phyloP scores from a whole-genome alignment of 108 stramenopile species.

The Nitzschia sp. region DNA sequence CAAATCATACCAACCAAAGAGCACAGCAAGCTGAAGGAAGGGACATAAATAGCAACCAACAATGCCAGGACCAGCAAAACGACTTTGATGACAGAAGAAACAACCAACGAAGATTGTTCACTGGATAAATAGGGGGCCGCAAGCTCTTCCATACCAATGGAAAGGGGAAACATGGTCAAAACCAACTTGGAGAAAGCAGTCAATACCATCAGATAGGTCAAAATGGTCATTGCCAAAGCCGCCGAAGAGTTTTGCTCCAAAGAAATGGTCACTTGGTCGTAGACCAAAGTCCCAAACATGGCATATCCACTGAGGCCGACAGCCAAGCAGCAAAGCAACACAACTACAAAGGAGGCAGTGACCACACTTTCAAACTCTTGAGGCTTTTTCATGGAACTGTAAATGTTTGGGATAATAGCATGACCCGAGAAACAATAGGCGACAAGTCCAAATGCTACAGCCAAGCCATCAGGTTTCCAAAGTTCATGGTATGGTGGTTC shows the following conservation, averaged over 20 bases:
- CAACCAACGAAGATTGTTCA: conserved; percentile 52
- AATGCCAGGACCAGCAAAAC: conserved; percentile 53
- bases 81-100: conserved; percentile 57
- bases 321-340: conserved; percentile 50
- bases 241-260: conserved; percentile 53
- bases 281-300: conserved; percentile 75
- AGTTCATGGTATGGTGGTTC: conserved; percentile 37
- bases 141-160: conserved; percentile 82
- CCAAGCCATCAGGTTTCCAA: conserved; percentile 45
- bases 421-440: conserved; percentile 81
- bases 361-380: conserved; percentile 75
- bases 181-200: conserved; percentile 78
- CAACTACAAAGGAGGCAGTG: conserved; percentile 55
- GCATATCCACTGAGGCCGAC: conserved; percentile 71
- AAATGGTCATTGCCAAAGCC: conserved; percentile 49
- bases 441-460: conserved; percentile 64
- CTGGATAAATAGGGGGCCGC: conserved; percentile 61
- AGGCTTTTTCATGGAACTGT: conserved; percentile 72
- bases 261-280: conserved; percentile 80
- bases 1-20: conserved; percentile 79
- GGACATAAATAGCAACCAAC: conserved; percentile 69
- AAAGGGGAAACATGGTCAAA: conserved; percentile 80
- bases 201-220: conserved; percentile 82
- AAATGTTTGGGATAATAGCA: conserved; percentile 79
- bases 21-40: conserved; percentile 74